Conservation (phyloP, 768 basidiomycete species). For the Lentinus brumalis region DNA sequence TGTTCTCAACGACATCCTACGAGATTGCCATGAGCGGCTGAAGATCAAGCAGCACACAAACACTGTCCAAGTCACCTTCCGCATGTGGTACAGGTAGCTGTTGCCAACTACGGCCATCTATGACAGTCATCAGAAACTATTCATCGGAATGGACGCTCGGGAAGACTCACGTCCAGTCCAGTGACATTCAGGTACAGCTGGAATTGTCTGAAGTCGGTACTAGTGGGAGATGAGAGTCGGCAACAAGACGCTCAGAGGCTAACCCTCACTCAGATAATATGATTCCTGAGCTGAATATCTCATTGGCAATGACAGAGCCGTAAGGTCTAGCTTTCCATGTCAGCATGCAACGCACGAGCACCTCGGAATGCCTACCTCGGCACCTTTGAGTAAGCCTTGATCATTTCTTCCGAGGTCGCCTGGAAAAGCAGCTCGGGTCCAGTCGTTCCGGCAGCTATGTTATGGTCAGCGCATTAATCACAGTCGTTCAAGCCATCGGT, state of each 20-base stretch:
- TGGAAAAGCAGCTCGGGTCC: conserved; percentile 94
- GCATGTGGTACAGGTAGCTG: conserved; percentile 93
- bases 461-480: conserved; percentile 4
- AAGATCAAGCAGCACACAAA: background rate
- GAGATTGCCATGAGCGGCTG: background rate
- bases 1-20: conserved; percentile 80
- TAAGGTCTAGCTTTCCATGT: conserved; percentile 56
- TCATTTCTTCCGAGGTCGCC: conserved; percentile 94
- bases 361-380: conserved; percentile 52
- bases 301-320: conserved; percentile 87
- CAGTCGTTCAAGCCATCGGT: background rate
- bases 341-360: background rate
- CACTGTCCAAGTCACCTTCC: conserved; percentile 53
- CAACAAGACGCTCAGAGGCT: background rate
- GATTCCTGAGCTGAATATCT: conserved; percentile 90
- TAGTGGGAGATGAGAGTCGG: conserved; percentile 27
- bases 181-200: conserved; percentile 88
- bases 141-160: background rate
- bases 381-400: conserved; percentile 83
- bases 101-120: conserved; percentile 92
- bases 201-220: conserved; percentile 96
- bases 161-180: conserved; percentile 75
- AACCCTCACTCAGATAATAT: conserved; percentile 84
- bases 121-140: background rate
- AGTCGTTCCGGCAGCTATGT: conserved; percentile 76